Evolutionary conservation across 2,329 filamentous ascomycete species (phyloP).

Genomic region (Fusarium camptoceras): DNA sequence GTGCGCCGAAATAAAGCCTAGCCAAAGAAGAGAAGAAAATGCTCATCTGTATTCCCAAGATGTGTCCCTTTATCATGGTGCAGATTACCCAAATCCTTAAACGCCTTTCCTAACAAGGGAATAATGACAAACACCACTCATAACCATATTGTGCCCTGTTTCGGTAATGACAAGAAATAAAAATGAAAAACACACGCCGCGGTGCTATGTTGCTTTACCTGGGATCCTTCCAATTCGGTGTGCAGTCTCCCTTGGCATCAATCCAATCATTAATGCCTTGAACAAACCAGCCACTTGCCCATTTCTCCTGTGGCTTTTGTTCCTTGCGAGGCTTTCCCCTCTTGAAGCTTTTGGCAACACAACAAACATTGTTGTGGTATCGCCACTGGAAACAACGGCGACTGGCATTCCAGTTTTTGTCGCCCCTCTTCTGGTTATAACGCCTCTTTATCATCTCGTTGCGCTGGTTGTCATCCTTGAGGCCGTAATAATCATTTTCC

Average conservation of each 20-base stretch:
- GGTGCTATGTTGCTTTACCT: constrained; percentile 29
- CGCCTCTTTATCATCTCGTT: constrained; percentile 45
- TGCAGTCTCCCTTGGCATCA: constrained; percentile 58
- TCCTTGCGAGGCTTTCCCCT: constrained; percentile 54
- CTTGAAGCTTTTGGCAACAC: constrained; percentile 58
- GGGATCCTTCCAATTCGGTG: constrained; percentile 55
- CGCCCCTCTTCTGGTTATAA: constrained; percentile 42
- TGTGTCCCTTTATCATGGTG: constrained; percentile 31
- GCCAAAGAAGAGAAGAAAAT: constrained; percentile 5
- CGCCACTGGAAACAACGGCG: constrained; percentile 61
- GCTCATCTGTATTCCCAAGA: constrained; percentile 20
- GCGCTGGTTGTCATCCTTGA: constrained; percentile 47
- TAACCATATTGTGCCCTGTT: not conserved
- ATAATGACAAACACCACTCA: constrained; percentile 16
- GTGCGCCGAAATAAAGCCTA: constrained; percentile 12
- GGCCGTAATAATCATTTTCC: constrained; percentile 49
- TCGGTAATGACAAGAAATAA: constrained; percentile 6
- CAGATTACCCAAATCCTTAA: constrained; percentile 25
- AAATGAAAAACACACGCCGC: not conserved
- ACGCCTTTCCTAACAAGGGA: constrained; percentile 18
- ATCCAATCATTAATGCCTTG: constrained; percentile 62
- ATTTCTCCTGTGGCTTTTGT: constrained; percentile 50
- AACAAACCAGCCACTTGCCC: constrained; percentile 60
- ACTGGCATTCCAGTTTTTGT: constrained; percentile 46
- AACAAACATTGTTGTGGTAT: constrained; percentile 59